phyloP scores from a whole-genome alignment of 768 basidiomycete genomes.

The Tricholoma sp. region DNA sequence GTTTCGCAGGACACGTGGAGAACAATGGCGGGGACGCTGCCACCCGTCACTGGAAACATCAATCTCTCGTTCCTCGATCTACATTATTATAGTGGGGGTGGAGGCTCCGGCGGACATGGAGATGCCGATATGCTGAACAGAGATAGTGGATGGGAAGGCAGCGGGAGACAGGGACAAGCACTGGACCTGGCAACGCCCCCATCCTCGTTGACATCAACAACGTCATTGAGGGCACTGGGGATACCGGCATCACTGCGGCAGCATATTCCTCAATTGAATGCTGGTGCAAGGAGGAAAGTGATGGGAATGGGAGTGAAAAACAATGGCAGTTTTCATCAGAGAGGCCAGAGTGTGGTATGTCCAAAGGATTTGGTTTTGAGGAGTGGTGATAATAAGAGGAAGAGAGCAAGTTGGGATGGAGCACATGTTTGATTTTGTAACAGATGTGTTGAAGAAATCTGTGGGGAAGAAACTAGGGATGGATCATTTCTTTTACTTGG shows the following conservation, averaged over 20 bases:
- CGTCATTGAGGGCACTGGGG: slow-evolving; percentile 13
- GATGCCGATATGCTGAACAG: slow-evolving; percentile 8
- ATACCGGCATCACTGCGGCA: slow-evolving; percentile 14
- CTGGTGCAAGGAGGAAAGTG: slow-evolving; percentile 1
- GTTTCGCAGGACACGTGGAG: slow-evolving; percentile 22
- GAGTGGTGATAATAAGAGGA: slow-evolving; percentile 29
- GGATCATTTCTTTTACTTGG: too few relatives aligned
- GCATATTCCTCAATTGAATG: slow-evolving; percentile 7
- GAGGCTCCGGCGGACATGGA: background rate
- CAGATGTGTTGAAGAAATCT: background rate
- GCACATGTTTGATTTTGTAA: slow-evolving; percentile 10
- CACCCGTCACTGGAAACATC: slow-evolving; percentile 19
- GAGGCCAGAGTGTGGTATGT: slow-evolving; percentile 40
- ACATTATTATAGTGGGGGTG: slow-evolving; percentile 49
- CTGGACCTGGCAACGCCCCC: slow-evolving; percentile 32
- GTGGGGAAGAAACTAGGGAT: too few relatives aligned
- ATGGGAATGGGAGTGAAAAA: background rate
- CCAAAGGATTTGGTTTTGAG: slow-evolving; percentile 33
- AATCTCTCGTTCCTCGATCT: slow-evolving; percentile 68
- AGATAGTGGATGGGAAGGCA: background rate
- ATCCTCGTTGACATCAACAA: slow-evolving; percentile 18
- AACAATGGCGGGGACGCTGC: slow-evolving; percentile 6
- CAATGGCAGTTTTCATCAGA: slow-evolving; percentile 28
- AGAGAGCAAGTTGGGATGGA: slow-evolving; percentile 44
- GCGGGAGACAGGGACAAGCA: slow-evolving; percentile 23